phyloP scores from a whole-genome alignment of 805 yeast species.

The Suhomyces emberorum region DNA sequence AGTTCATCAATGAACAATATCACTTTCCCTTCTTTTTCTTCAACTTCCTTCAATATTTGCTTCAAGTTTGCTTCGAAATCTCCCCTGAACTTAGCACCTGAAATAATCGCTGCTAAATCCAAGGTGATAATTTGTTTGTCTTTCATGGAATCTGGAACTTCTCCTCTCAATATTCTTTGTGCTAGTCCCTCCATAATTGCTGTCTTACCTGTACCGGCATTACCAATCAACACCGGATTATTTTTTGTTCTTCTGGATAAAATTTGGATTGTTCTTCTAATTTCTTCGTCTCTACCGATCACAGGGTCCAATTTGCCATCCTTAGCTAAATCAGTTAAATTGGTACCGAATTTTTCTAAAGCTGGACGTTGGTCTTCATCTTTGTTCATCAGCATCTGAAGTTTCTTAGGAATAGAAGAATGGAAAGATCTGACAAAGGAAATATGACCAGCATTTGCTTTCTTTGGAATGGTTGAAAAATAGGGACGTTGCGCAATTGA shows the following conservation, averaged over 20 bases:
- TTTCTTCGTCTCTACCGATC: constrained; percentile 95
- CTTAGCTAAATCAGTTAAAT: constrained; percentile 79
- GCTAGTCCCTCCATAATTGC: constrained; percentile 96
- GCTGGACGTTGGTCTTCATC: constrained; percentile 63
- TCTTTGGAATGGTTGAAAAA: too few species aligned
- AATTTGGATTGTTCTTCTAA: constrained; percentile 87
- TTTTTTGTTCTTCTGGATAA: constrained; percentile 90
- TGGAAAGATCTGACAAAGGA: constrained; percentile 13
- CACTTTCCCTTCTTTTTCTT: constrained; percentile 68
- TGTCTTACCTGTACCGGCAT: constrained; percentile 98
- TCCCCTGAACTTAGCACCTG: constrained; percentile 95
- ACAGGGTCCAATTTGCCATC: constrained; percentile 95
- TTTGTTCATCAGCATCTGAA: constrained; percentile 42
- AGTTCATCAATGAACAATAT: constrained; percentile 89
- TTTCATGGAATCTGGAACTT: constrained; percentile 93
- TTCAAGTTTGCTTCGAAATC: constrained; percentile 92
- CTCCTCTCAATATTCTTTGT: constrained; percentile 84
- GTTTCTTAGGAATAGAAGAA: constrained; percentile 14
- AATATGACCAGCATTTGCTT: too few species aligned
- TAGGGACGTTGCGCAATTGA: too few species aligned
- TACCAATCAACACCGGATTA: constrained; percentile 91
- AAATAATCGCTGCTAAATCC: constrained; percentile 84
- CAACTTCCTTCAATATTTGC: constrained; percentile 76
- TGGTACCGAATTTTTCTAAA: constrained; percentile 78
- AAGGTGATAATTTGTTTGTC: constrained; percentile 78